phyloP scores from a whole-genome alignment of 805 yeast species.

The Jamesozyma piceae region DNA sequence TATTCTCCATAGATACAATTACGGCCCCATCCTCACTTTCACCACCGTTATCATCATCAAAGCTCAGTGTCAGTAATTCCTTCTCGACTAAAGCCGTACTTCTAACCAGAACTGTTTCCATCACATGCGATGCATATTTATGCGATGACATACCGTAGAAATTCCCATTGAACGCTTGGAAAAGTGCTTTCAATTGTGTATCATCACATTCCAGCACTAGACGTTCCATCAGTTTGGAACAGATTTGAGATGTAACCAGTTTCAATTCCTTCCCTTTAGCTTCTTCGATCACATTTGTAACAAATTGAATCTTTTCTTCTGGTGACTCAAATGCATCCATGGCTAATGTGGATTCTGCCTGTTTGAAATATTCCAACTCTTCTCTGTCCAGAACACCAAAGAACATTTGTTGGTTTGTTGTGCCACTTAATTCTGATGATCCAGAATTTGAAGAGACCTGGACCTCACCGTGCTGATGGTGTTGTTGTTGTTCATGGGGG shows the following conservation, averaged over 20 bases:
- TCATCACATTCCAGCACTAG: slow-evolving; percentile 59
- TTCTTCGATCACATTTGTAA: slow-evolving; percentile 74
- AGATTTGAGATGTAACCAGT: slow-evolving; percentile 85
- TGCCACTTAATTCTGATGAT: background rate
- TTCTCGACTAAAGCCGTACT: slow-evolving; percentile 66
- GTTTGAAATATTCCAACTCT: slow-evolving; percentile 86
- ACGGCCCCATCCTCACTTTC: slow-evolving; percentile 32
- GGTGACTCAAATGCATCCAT: slow-evolving; percentile 64
- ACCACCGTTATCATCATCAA: slow-evolving; percentile 27
- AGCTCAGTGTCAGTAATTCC: slow-evolving; percentile 46
- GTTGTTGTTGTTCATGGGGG: slow-evolving; percentile 6
- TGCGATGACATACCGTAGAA: slow-evolving; percentile 72
- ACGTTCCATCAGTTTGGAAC: slow-evolving; percentile 88
- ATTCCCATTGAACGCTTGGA: slow-evolving; percentile 61
- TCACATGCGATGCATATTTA: slow-evolving; percentile 87
- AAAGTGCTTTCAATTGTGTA: slow-evolving; percentile 54
- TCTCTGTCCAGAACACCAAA: slow-evolving; percentile 79
- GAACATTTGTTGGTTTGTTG: slow-evolving; percentile 37
- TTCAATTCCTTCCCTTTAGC: slow-evolving; percentile 83
- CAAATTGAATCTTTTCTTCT: slow-evolving; percentile 68
- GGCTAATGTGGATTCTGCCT: slow-evolving; percentile 79
- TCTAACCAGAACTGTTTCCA: slow-evolving; percentile 75
- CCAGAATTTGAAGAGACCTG: too few relatives aligned
- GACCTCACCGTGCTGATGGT: slow-evolving; percentile 6
- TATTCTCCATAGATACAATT: slow-evolving; percentile 51